Evolutionary conservation across 352 stramenopile species (phyloP), one percentile per base, ranked within the genome.

Genomic region (Phytophthora pini): DNA sequence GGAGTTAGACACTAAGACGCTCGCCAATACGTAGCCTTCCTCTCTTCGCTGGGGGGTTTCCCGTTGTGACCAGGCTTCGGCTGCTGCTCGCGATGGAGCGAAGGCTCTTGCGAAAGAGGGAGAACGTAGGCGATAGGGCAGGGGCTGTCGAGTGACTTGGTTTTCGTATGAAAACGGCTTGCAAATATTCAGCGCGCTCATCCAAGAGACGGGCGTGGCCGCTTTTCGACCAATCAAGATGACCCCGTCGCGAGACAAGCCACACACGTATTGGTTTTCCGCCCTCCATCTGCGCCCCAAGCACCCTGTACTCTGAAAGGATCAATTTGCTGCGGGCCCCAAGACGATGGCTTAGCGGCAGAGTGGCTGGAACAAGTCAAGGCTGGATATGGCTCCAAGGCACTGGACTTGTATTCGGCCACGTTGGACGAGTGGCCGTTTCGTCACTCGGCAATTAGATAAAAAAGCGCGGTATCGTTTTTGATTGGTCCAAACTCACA

Each of bases 181-280:
- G 31, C 29, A 67, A 72, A 73, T 70, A 73, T 73, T 73, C 60
- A 72, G 65, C 59, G 32, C 59, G 47, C 27, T 20, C 15, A 22
- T 22, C 34, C 47, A 68, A 36, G 53, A 61, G 65, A 57, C 52
- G 41, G 52, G 36, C 31, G 17, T 5, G 1, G 1, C 4, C 6
- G 0, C 8, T 39, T 72, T 64, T 69, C 31, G 45, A 34, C 59
- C 65, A 72, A 72, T 72, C 17, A 53, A 53, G 53, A 1, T 43
- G n/a, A 20, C 6, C 38, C 2, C 13, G 7, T 20, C n/a, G 32
- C 49, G 45, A 68, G 64, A 68, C 64, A 70, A 70, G 32, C 56
- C 56, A 39, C 59, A 20, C 46, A 17, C 47, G 17, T 8, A 46
- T 55, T 41, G 62, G 17, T 55, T 66, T 61, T 70, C 62, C 62